phyloP scores from a whole-genome alignment of 2,329 filamentous ascomycete species.

The Verticillium tricorpus region DNA sequence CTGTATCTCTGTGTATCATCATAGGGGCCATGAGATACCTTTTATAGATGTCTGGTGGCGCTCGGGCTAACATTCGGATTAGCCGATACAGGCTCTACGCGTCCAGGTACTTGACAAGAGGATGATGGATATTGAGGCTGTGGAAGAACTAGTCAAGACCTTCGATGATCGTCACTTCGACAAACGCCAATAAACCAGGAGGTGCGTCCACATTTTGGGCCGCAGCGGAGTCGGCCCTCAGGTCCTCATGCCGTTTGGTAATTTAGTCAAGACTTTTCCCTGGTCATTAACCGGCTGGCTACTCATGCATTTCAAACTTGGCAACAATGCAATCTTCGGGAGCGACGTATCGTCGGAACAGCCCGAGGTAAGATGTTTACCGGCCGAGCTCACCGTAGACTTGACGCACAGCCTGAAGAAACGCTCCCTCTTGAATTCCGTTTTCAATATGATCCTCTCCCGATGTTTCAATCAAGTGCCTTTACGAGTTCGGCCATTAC shows the following conservation, averaged over 20 bases:
- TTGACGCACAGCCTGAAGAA: neutral
- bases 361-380: neutral
- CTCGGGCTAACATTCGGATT: neutral
- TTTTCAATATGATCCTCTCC: neutral
- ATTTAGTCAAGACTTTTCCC: neutral
- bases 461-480: neutral
- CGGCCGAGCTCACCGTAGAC: neutral
- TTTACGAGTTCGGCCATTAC: neutral
- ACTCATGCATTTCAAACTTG: neutral
- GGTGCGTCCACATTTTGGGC: neutral
- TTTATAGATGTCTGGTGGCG: neutral
- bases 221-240: neutral
- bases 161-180: neutral
- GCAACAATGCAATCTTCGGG: neutral
- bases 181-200: neutral
- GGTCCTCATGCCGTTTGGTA: neutral
- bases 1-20: neutral
- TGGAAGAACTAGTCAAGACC: neutral
- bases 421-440: neutral
- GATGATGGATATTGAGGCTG: neutral
- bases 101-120: neutral
- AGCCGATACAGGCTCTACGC: neutral
- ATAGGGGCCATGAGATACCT: neutral
- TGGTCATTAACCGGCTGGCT: neutral
- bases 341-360: neutral